Percentiles rank a stretch among this genome's conserved stretches.
These are phyloP conservation scores for Corymbia calophylla DNA, from an alignment of 441 rosid species.

Conservation along the genomic window DNA sequence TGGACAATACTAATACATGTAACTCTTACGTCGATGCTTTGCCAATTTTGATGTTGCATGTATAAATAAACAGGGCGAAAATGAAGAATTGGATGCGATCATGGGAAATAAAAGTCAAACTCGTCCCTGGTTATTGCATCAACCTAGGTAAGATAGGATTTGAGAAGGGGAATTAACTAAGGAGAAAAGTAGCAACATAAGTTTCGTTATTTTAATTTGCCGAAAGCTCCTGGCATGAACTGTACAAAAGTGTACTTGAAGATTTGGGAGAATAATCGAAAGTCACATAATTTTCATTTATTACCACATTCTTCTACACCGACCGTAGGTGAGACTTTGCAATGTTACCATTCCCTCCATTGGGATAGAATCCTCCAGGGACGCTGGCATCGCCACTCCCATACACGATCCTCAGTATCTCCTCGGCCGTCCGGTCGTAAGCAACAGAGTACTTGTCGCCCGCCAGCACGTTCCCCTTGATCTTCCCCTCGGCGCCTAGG, in stretches of 20 bases:
- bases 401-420: constrained; percentile 61
- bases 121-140: background rate
- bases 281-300: background rate
- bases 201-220: background rate
- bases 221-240: background rate
- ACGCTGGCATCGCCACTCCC: constrained; percentile 54
- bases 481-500: constrained; percentile 41
- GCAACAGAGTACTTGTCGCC: constrained; percentile 44
- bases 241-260: background rate
- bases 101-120: no score
- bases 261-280: background rate
- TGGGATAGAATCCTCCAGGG: constrained; percentile 73
- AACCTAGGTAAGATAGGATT: background rate
- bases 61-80: no score
- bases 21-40: no score
- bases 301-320: background rate
- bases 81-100: no score
- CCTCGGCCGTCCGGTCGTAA: constrained; percentile 50
- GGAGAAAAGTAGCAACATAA: background rate
- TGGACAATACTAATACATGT: no score
- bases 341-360: constrained; percentile 58
- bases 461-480: constrained; percentile 50
- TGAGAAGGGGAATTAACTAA: background rate
- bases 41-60: no score
- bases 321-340: constrained; percentile 34